A percentile compares a stretch with the other conserved stretches of the same genome.
Conservation (phyloP, 129 eudicot genomes). For the Artemisia argyi region DNA sequence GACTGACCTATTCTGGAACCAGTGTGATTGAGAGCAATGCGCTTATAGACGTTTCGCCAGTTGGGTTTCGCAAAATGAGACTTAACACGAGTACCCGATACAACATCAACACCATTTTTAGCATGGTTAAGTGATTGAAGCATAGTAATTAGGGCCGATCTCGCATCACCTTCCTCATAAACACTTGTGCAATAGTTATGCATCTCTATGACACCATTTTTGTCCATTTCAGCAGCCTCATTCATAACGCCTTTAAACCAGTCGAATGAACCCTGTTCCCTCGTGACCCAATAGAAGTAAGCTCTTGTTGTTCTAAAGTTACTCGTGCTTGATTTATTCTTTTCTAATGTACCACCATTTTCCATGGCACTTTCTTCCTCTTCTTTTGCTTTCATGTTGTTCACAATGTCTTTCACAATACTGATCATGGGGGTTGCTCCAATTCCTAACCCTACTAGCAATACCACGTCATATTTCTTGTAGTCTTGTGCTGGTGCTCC, state of each 20-base stretch:
- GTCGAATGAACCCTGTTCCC: conserved; percentile 89
- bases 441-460: conserved; percentile 84
- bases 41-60: conserved; percentile 69
- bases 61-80: conserved; percentile 86
- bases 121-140: conserved; percentile 80
- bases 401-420: conserved; percentile 81
- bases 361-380: conserved; percentile 51
- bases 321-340: conserved; percentile 39
- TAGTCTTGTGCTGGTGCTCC: conserved; percentile 98
- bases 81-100: conserved; percentile 86
- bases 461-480: conserved; percentile 76
- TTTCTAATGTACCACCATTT: conserved; percentile 38
- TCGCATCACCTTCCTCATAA: conserved; percentile 84
- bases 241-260: conserved; percentile 96
- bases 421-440: conserved; percentile 99
- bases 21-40: conserved; percentile 68
- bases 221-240: conserved; percentile 71
- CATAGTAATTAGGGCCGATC: conserved; percentile 75
- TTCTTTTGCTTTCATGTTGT: conserved; percentile 73
- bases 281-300: conserved; percentile 88
- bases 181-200: conserved; percentile 86
- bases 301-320: conserved; percentile 68
- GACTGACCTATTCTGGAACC: conserved; percentile 61
- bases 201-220: conserved; percentile 80
- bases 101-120: conserved; percentile 74